A percentile compares a stretch with the other conserved stretches of the same genome.
phyloP scores from a whole-genome alignment of 1,284 basidiomycete species.

The Termitomyces sp. region DNA sequence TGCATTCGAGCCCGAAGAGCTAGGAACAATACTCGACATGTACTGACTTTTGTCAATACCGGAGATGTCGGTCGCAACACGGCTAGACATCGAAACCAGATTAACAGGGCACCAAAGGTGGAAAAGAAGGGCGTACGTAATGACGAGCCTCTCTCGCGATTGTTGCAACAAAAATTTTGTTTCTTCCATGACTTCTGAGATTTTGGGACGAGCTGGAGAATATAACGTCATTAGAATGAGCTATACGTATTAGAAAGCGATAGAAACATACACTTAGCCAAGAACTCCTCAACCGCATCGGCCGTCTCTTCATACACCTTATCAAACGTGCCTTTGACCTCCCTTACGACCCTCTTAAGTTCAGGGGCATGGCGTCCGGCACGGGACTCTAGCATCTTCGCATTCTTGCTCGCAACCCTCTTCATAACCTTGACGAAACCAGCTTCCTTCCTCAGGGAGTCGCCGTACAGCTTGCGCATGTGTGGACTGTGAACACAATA shows the following conservation, averaged over 20 bases:
- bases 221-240: background rate
- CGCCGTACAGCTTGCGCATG: slow-evolving; percentile 94
- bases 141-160: slow-evolving; percentile 82
- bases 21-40: slow-evolving; percentile 58
- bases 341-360: slow-evolving; percentile 75
- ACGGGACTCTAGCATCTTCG: slow-evolving; percentile 61
- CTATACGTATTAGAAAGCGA: background rate
- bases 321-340: slow-evolving; percentile 90
- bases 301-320: slow-evolving; percentile 93
- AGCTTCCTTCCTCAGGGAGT: slow-evolving; percentile 88
- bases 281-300: slow-evolving; percentile 85
- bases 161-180: slow-evolving; percentile 90
- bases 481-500: slow-evolving; percentile 64
- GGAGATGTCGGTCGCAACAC: slow-evolving; percentile 77
- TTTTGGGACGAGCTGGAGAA: slow-evolving; percentile 45
- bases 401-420: slow-evolving; percentile 81
- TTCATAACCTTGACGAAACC: slow-evolving; percentile 97
- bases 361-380: slow-evolving; percentile 71
- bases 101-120: slow-evolving; percentile 7
- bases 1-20: slow-evolving; percentile 44
- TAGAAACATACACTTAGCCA: slow-evolving; percentile 67
- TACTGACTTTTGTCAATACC: slow-evolving; percentile 79
- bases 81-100: slow-evolving; percentile 40
- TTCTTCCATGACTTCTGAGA: slow-evolving; percentile 85
- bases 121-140: slow-evolving; percentile 46